Base-by-base conservation (phyloP, 805 yeast genomes). In the Sugiyamaella americana region DNA sequence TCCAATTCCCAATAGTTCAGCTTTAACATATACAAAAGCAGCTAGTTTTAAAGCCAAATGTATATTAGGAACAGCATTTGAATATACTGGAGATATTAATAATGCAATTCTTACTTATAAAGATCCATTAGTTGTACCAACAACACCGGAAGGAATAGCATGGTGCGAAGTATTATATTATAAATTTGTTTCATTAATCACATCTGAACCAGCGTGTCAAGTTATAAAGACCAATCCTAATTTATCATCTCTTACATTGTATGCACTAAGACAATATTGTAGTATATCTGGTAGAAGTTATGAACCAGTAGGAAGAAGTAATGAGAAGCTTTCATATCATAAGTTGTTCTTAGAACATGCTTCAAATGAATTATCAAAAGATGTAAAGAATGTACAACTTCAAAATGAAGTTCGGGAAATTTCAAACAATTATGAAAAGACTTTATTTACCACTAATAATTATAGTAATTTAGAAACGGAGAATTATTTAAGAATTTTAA, bases 61-160 rank as follows among this genome's bases (percentile, higher is more conserved):
- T 11, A 41, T 47, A 6, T n/a, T 47, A 8, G 52, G 46, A n/a
- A 43, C 46, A 13, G 61, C 61, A n/a, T 35, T 51, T 2, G 46
- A 39, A 16, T 19, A 22, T 42, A 54, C 20, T 51, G 49, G 23
- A 37, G 43, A 32, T 35, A 8, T 21, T 13, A 26, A 26, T 26
- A 13, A 13, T 26, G 39, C 43, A 23, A 42, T 46, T 13, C 17
- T 44, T 19, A 24, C 37, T 21, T 30, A 40, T 43, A 17, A 43
- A 41, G 38, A 26, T 26, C 37, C 37, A 6, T 35, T 35, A 17
- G 43, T 38, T 22, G 18, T 41, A 19, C 57, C 68, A 4, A 37
- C 58, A 11, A 69, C 66, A 1, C 63, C 67, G 10, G 75, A 72
- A 53, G 60, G 57, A 2, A 63, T 69, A 65, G 65, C 67, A 47